Percentiles rank a stretch among this genome's conserved stretches.
These are phyloP conservation scores for Rhodotorula mucilaginosa DNA, from an alignment of 1,284 basidiomycete genomes.

Conservation along the genomic window DNA sequence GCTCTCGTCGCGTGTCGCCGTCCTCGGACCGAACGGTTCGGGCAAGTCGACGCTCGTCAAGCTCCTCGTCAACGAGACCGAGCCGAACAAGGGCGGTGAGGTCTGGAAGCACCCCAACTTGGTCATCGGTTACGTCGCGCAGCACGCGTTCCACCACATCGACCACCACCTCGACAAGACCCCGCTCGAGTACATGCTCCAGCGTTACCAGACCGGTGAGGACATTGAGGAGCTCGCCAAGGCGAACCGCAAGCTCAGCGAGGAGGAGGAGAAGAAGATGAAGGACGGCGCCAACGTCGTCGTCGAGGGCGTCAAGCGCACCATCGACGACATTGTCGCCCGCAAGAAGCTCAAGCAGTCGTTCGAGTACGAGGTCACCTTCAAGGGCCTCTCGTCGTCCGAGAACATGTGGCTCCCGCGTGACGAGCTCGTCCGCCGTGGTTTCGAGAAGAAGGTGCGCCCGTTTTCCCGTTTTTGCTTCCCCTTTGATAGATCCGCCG, in stretches of 20 bases:
- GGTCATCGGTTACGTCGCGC: slow-evolving; percentile 97
- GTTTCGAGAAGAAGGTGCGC: slow-evolving; percentile 79
- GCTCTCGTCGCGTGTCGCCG: slow-evolving; percentile 91
- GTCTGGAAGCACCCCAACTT: slow-evolving; percentile 99
- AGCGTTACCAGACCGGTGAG: slow-evolving; percentile 99
- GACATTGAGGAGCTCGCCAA: slow-evolving; percentile 95
- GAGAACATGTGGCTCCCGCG: slow-evolving; percentile 96
- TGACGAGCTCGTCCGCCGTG: slow-evolving; percentile 94
- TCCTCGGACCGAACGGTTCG: slow-evolving; percentile 95
- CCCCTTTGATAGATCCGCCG: no score
- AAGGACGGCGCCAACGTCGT: slow-evolving; percentile 84
- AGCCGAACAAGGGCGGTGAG: slow-evolving; percentile 92
- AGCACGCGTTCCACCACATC: slow-evolving; percentile 79
- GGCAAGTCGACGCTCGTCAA: slow-evolving; percentile 99
- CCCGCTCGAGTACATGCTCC: slow-evolving; percentile 96
- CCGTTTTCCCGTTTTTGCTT: slow-evolving; percentile 28
- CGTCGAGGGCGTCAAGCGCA: slow-evolving; percentile 88
- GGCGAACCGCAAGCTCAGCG: slow-evolving; percentile 79
- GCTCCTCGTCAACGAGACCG: slow-evolving; percentile 94
- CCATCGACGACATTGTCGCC: slow-evolving; percentile 84
- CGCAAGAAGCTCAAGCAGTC: slow-evolving; percentile 99
- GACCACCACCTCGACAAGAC: slow-evolving; percentile 98
- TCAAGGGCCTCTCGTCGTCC: slow-evolving; percentile 67
- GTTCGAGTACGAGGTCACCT: slow-evolving; percentile 70
- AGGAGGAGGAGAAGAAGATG: slow-evolving; percentile 92